phyloP scores from a whole-genome alignment of 2,329 filamentous ascomycete species.

The Colletotrichum liriopes region DNA sequence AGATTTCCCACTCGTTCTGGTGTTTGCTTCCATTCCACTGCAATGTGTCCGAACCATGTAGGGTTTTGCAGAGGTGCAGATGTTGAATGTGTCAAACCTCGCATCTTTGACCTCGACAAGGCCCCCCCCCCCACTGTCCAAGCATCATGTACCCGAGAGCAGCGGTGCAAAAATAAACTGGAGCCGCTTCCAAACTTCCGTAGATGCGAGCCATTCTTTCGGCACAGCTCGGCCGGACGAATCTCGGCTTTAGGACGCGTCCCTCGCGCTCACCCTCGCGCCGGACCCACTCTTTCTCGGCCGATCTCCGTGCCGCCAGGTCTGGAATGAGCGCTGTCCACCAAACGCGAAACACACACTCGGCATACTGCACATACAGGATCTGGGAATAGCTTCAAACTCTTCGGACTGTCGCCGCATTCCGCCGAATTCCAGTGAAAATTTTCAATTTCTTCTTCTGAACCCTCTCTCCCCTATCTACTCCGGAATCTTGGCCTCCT shows the following conservation, averaged over 20 bases:
- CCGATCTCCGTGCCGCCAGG: slow-evolving; percentile 5
- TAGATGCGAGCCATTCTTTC: slow-evolving; percentile 39
- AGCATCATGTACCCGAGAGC: slow-evolving; percentile 3
- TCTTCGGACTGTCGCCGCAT: no score
- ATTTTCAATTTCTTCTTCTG: neutral
- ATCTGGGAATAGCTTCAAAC: slow-evolving; percentile 26
- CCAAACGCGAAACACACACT: neutral
- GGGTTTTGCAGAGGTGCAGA: neutral
- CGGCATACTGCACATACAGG: no score
- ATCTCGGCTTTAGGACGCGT: slow-evolving; percentile 34
- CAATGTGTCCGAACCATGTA: neutral
- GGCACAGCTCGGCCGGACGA: slow-evolving; percentile 42
- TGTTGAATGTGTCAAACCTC: neutral
- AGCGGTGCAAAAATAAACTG: slow-evolving; percentile 14
- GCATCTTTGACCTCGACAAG: neutral
- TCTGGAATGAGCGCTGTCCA: neutral
- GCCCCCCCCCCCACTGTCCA: slow-evolving; percentile 6
- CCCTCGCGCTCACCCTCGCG: neutral
- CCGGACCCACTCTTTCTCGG: neutral
- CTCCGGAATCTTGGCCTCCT: slow-evolving; percentile 50
- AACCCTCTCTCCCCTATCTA: neutral
- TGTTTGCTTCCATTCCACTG: neutral
- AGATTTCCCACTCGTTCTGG: slow-evolving; percentile 11
- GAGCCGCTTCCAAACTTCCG: slow-evolving; percentile 37
- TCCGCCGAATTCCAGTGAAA: no score